Conservation (phyloP, 2,329 filamentous ascomycete species). For the Didymella exigua region DNA sequence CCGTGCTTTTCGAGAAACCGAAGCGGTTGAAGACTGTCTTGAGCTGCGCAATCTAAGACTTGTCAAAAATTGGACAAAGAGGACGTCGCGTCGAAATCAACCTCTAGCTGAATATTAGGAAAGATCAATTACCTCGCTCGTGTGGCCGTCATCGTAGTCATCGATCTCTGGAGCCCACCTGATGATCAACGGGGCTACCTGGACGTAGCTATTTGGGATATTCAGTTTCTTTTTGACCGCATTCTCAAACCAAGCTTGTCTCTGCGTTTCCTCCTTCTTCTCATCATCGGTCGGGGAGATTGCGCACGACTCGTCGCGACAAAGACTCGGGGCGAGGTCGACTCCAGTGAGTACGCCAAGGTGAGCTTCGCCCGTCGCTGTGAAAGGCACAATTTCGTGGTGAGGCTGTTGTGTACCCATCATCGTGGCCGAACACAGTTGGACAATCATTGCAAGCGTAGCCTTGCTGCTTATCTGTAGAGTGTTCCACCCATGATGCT, state of each 20-base stretch:
- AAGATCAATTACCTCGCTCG: slow-evolving; percentile 23
- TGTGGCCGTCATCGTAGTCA: slow-evolving; percentile 19
- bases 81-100: no score
- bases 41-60: slow-evolving; percentile 8
- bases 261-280: slow-evolving; percentile 8
- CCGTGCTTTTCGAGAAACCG: slow-evolving; percentile 4
- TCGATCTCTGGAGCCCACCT: slow-evolving; percentile 33
- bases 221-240: slow-evolving; percentile 20
- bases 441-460: background rate
- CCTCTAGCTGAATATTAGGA: no score
- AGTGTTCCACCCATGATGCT: background rate
- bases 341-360: background rate
- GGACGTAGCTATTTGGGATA: slow-evolving; percentile 30
- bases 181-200: slow-evolving; percentile 36
- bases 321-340: background rate
- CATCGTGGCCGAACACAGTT: background rate
- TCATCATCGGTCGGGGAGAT: background rate
- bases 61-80: background rate
- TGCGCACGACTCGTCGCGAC: background rate
- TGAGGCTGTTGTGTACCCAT: slow-evolving; percentile 1
- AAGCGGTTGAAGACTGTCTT: slow-evolving; percentile 13
- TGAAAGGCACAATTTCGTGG: background rate
- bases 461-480: background rate
- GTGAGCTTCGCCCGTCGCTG: background rate
- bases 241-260: slow-evolving; percentile 25